Percentiles rank a stretch among this genome's conserved stretches.
These are phyloP conservation scores for Hypseocharis bilobata DNA, from an alignment of 441 rosid genomes.

Conservation along the genomic window DNA sequence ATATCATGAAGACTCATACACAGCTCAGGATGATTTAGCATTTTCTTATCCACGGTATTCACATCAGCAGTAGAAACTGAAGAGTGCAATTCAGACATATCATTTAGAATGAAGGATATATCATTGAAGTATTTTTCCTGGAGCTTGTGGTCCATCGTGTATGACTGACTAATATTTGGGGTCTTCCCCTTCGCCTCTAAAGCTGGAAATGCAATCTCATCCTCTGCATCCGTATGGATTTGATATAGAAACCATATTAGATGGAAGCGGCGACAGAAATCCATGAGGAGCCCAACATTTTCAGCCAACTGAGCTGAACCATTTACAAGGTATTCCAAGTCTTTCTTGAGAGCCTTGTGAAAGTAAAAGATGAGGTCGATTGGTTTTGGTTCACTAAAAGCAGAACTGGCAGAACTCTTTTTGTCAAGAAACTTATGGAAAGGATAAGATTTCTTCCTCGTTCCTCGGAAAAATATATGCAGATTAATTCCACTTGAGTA, in stretches of 20 bases:
- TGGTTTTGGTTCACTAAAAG: conserved; percentile 38
- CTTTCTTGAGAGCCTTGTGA: conserved; percentile 79
- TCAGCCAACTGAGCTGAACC: conserved; percentile 48
- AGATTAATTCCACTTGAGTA: conserved; percentile 46
- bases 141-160: conserved; percentile 61
- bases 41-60: conserved; percentile 19
- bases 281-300: conserved; percentile 41
- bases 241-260: conserved; percentile 44
- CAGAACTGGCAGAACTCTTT: conserved; percentile 28
- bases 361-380: conserved; percentile 65
- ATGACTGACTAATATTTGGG: conserved; percentile 55
- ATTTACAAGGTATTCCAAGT: conserved; percentile 55
- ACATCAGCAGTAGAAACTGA: conserved; percentile 26
- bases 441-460: conserved; percentile 21
- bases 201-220: conserved; percentile 80
- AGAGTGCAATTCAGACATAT: conserved; percentile 42
- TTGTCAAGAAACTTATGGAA: conserved; percentile 31
- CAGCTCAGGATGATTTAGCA: conserved; percentile 35
- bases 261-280: conserved; percentile 49
- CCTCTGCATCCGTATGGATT: conserved; percentile 70
- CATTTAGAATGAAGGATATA: conserved; percentile 50
- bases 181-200: conserved; percentile 58
- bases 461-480: conserved; percentile 34
- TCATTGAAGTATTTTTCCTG: conserved; percentile 42
- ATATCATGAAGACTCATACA: conserved; percentile 52